Percentiles rank a stretch among this genome's conserved stretches.
phyloP scores from a whole-genome alignment of 1,139 yeast species.

The Hemisphaericaspora subhashii region DNA sequence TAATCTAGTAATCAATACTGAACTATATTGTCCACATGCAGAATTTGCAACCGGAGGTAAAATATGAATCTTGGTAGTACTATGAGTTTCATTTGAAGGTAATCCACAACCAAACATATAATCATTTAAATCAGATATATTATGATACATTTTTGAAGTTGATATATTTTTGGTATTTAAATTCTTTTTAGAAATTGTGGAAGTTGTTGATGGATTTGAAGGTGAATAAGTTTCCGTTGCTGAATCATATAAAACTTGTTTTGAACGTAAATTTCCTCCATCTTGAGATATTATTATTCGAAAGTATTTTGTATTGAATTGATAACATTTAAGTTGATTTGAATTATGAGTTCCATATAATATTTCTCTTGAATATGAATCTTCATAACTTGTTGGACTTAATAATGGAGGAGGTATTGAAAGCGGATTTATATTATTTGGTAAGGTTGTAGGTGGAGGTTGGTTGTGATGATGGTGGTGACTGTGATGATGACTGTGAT shows the following conservation, averaged over 20 bases:
- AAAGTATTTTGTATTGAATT: conserved; percentile 36
- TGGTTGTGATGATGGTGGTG: conserved; percentile 13
- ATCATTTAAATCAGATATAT: conserved; percentile 45
- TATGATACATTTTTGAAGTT: conserved; percentile 36
- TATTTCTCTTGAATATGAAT: conserved; percentile 42
- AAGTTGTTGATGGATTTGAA: conserved; percentile 3
- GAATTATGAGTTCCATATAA: conserved; percentile 43
- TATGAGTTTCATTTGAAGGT: conserved; percentile 48
- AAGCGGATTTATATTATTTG: no score
- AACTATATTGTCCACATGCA: conserved; percentile 28
- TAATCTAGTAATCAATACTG: conserved; percentile 47
- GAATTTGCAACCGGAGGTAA: conserved; percentile 42
- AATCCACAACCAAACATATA: conserved; percentile 61
- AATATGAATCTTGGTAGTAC: conserved; percentile 48
- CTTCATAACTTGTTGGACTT: conserved; percentile 33
- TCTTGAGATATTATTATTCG: conserved; percentile 53
- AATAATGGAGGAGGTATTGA: conserved; percentile 13
- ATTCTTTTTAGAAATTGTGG: conserved; percentile 5
- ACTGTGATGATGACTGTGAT: conserved; percentile 10
- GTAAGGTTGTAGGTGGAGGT: background rate
- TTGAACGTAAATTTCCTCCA: conserved; percentile 49
- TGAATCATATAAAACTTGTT: conserved; percentile 52
- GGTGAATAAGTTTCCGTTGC: conserved; percentile 20
- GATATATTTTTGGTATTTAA: conserved; percentile 15
- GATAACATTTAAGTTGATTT: conserved; percentile 28